Evolutionary conservation across 352 stramenopile genomes (phyloP).

Genomic region (Phytophthora rubi): DNA sequence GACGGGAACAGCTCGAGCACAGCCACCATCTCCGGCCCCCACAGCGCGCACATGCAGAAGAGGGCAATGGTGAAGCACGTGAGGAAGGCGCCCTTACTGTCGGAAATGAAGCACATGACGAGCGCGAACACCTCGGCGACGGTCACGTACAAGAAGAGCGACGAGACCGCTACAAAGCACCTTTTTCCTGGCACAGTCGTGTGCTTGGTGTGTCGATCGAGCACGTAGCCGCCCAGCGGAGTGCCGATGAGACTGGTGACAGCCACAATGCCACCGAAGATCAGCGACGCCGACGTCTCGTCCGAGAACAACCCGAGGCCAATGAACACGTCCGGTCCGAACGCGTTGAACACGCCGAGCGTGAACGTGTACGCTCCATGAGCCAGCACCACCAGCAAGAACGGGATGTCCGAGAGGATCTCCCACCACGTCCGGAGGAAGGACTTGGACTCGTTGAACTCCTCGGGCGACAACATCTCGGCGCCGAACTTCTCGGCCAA

Average conservation of each 20-base stretch:
- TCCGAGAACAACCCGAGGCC: constrained; percentile 75
- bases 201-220: constrained; percentile 52
- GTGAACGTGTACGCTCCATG: constrained; percentile 84
- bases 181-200: constrained; percentile 41
- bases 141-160: constrained; percentile 57
- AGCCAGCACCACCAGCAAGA: constrained; percentile 69
- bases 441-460: constrained; percentile 20
- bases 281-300: constrained; percentile 68
- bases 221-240: constrained; percentile 68
- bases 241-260: constrained; percentile 82
- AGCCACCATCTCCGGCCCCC: constrained; percentile 64
- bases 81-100: constrained; percentile 55
- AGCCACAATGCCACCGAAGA: constrained; percentile 76
- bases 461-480: constrained; percentile 16
- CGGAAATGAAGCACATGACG: constrained; percentile 48
- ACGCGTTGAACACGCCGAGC: constrained; percentile 75
- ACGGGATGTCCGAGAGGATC: constrained; percentile 67
- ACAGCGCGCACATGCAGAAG: constrained; percentile 64
- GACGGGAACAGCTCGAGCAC: constrained; percentile 83
- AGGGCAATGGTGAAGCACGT: constrained; percentile 55
- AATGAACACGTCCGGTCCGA: constrained; percentile 81
- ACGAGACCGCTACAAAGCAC: constrained; percentile 46
- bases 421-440: constrained; percentile 45
- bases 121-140: constrained; percentile 52
- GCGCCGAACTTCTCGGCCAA: constrained; percentile 8